Percentiles rank a stretch among this genome's conserved stretches.
Conservation (phyloP, 495 filamentous ascomycete species). For the Lepidopterella palustris region DNA sequence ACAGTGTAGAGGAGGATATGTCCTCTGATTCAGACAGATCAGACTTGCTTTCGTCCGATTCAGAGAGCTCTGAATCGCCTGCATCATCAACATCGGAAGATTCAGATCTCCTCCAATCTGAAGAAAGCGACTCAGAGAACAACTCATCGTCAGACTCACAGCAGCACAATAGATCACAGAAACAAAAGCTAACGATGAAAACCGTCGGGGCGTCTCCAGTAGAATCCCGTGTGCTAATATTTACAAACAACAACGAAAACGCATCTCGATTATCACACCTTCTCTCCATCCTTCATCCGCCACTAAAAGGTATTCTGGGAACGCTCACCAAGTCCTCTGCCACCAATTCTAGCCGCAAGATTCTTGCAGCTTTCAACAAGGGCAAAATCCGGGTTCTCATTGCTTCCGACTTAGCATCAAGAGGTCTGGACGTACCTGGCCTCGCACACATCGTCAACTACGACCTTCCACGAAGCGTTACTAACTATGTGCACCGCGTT, state of each 20-base stretch:
- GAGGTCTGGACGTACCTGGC: slow-evolving; percentile 78
- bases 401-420: slow-evolving; percentile 84
- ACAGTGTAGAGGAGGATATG: slow-evolving; percentile 6
- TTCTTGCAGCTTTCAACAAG: slow-evolving; percentile 54
- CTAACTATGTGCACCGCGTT: slow-evolving; percentile 85
- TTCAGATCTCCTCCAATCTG: not conserved
- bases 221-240: slow-evolving; percentile 57
- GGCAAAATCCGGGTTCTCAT: slow-evolving; percentile 68
- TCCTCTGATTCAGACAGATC: slow-evolving; percentile 35
- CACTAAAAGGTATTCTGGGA: slow-evolving; percentile 50
- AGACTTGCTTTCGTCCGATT: slow-evolving; percentile 4
- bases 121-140: not conserved
- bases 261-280: slow-evolving; percentile 74
- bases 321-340: slow-evolving; percentile 71
- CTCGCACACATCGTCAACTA: slow-evolving; percentile 89
- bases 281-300: slow-evolving; percentile 59
- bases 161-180: not conserved
- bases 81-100: slow-evolving; percentile 1
- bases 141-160: not conserved
- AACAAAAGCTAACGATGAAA: not conserved
- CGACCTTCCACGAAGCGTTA: slow-evolving; percentile 74
- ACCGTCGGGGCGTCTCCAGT: not conserved
- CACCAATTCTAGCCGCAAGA: slow-evolving; percentile 55
- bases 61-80: slow-evolving; percentile 30
- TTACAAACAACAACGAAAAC: slow-evolving; percentile 80